Evolutionary conservation across 2,329 filamentous ascomycete genomes (phyloP), one percentile per base, ranked within the genome.

Genomic region (Fusarium sp.): DNA sequence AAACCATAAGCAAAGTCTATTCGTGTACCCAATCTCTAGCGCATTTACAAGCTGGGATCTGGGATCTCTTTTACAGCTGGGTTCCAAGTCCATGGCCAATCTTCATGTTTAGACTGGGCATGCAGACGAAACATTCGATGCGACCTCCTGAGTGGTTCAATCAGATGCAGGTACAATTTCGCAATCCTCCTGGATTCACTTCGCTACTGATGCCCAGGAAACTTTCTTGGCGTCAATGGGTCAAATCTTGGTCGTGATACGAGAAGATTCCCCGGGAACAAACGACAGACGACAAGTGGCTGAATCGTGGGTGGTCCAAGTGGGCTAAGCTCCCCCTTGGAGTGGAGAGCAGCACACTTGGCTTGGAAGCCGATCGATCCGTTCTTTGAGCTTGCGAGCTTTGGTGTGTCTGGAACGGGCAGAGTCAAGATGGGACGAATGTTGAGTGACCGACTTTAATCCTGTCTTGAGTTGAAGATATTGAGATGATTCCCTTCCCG

Each of bases 321-420:
- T 61, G 65, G 67, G 43, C n/a, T 61, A 16, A 2, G 37, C 14
- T 71, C 41, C 69, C 73, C 73, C 48, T 75, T 71, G 67, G 45
- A 74, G 73, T 74, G 73, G 73, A 63, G 70, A 69, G 43, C 8
- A n/a, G 20, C 14, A 58, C 35, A 39, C 58, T 69, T 64, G 68
- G 72, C 67, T 64, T 37, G 33, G 59, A 64, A 64, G 73, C 73
- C 73, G 67, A 60, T 74, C 50, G 58, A 75, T 68, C 73, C 67
- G 73, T 64, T 61, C 18, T 71, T 45, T 66, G 35, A 22, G 56
- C 35, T 50, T 50, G 45, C 29, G 24, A 37, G 52, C 31, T 20
- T 27, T 37, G 29, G 60, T 45, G n/a, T 56, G 37, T 58, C 18
- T 20, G 14, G 33, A 31, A 56, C 16, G n/a, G 31, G 24, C 13